A percentile compares a stretch with the other conserved stretches of the same genome.
phyloP scores from a whole-genome alignment of 148 eudicot genomes.

The Amaranthus hypochondriacus region DNA sequence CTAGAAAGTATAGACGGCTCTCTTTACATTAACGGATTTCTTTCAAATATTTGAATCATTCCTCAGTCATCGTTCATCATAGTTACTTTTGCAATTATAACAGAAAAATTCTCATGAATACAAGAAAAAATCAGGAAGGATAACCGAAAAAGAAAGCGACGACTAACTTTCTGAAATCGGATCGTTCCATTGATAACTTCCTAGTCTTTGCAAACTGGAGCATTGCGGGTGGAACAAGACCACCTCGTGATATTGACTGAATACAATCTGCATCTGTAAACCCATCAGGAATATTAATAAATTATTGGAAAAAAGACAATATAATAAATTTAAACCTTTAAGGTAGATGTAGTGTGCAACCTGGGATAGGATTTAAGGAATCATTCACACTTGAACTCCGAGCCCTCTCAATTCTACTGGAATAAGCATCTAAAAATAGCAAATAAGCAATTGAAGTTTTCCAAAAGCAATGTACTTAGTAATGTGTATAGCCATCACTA shows the following conservation, averaged over 20 bases:
- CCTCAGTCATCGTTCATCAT: neutral
- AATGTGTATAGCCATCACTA: neutral
- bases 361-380: conserved; percentile 38
- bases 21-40: neutral
- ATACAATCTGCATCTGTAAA: conserved; percentile 70
- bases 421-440: conserved; percentile 37
- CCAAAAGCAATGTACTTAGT: neutral
- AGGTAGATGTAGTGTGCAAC: conserved; percentile 15
- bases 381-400: conserved; percentile 40
- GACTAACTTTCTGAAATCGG: conserved; percentile 71
- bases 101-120: neutral
- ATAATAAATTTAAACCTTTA: neutral
- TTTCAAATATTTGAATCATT: neutral
- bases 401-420: conserved; percentile 41
- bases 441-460: conserved; percentile 7
- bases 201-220: conserved; percentile 85
- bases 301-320: neutral
- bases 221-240: conserved; percentile 50
- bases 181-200: conserved; percentile 69
- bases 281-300: conserved; percentile 13
- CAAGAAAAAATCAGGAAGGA: neutral
- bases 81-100: neutral
- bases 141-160: neutral
- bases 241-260: conserved; percentile 59
- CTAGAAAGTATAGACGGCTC: neutral